Percentiles rank a stretch among this genome's conserved stretches.
Conservation (phyloP, 2,329 filamentous ascomycete genomes). For the Diplodia seriata region DNA sequence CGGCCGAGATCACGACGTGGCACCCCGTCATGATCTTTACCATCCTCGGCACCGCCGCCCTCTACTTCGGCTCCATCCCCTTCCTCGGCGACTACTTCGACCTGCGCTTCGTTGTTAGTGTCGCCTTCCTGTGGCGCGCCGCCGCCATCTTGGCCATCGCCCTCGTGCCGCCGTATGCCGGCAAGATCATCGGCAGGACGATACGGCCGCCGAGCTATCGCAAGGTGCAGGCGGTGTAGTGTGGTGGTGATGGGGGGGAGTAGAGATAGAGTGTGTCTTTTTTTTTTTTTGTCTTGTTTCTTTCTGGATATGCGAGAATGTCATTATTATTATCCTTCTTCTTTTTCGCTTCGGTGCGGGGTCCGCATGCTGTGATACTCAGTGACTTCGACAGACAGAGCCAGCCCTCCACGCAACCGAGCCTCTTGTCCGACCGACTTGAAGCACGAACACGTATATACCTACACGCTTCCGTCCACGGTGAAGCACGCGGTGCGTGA, state of each 20-base stretch:
- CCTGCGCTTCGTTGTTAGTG: slow-evolving; percentile 75
- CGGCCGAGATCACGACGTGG: slow-evolving; percentile 96
- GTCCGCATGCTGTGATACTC: neutral
- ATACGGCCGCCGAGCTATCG: slow-evolving; percentile 93
- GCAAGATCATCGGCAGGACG: slow-evolving; percentile 81
- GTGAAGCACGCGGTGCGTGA: too few relatives aligned
- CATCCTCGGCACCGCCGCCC: slow-evolving; percentile 79
- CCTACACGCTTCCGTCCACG: too few relatives aligned
- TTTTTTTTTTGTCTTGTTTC: neutral
- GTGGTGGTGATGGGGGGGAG: neutral
- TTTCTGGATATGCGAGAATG: neutral
- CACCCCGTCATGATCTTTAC: slow-evolving; percentile 88
- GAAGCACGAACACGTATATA: too few relatives aligned
- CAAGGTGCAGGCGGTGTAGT: slow-evolving; percentile 78
- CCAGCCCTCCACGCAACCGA: too few relatives aligned
- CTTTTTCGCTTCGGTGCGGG: neutral
- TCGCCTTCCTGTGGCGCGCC: slow-evolving; percentile 89
- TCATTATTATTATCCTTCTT: neutral
- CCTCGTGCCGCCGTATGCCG: slow-evolving; percentile 84
- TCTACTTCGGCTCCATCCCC: slow-evolving; percentile 84
- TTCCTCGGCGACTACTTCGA: slow-evolving; percentile 93
- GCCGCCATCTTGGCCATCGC: slow-evolving; percentile 79
- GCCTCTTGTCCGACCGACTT: too few relatives aligned
- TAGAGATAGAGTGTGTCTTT: neutral
- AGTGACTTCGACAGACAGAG: too few relatives aligned